phyloP scores from a whole-genome alignment of 768 basidiomycete genomes.

The Phaeotremella fagi region DNA sequence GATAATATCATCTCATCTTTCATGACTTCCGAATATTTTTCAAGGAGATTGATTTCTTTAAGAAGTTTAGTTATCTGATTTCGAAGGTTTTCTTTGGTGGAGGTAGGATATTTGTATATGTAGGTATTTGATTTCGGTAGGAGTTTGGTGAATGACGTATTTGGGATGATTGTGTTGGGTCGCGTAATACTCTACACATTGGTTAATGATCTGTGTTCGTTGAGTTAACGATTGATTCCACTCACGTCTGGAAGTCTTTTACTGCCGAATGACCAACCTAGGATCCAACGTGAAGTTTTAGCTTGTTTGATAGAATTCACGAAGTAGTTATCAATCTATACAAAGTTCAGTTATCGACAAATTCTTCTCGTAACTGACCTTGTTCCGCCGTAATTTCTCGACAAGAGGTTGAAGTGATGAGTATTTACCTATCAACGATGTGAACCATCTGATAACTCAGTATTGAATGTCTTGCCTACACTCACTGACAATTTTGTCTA shows the following conservation, averaged over 20 bases:
- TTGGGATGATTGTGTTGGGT: conserved; percentile 20
- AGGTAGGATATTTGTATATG: conserved; percentile 8
- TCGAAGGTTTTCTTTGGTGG: conserved; percentile 8
- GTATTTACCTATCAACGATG: conserved; percentile 84
- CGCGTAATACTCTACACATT: conserved; percentile 12
- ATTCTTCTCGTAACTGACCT: conserved; percentile 47
- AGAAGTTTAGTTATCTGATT: conserved; percentile 8
- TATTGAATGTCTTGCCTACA: no score
- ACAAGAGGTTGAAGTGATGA: conserved; percentile 66
- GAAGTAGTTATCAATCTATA: conserved; percentile 78
- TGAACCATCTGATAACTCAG: conserved; percentile 66
- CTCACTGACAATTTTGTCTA: conserved; percentile 59
- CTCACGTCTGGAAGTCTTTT: conserved; percentile 72
- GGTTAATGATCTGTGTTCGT: neutral
- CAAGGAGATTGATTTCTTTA: conserved; percentile 2
- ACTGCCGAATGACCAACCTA: conserved; percentile 75
- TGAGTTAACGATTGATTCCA: neutral
- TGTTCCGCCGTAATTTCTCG: conserved; percentile 52
- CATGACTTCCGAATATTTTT: neutral
- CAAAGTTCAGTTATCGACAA: neutral
- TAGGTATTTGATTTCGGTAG: conserved; percentile 20
- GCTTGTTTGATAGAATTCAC: conserved; percentile 80
- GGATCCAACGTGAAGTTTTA: conserved; percentile 82
- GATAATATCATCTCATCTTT: conserved; percentile 3
- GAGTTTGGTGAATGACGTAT: conserved; percentile 27